A percentile compares a stretch with the other conserved stretches of the same genome.
phyloP scores from a whole-genome alignment of 371 early-diverging fungal species.

The Spraguea lophii region DNA sequence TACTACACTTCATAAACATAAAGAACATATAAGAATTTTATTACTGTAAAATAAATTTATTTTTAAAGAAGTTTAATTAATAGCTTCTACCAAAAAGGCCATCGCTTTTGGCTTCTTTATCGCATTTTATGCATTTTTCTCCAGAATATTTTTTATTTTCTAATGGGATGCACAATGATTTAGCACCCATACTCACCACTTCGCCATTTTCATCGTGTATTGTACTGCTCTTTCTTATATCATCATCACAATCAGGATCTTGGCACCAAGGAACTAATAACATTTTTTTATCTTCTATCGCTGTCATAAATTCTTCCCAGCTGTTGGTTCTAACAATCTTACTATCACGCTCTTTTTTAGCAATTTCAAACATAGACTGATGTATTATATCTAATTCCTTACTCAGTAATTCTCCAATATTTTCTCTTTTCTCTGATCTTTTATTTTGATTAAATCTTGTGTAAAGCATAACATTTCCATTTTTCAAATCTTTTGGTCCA shows the following conservation, averaged over 20 bases:
- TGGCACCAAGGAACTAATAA: constrained; percentile 89
- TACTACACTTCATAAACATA: no score
- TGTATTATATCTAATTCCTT: constrained; percentile 65
- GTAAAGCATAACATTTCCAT: constrained; percentile 57
- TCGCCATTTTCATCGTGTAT: constrained; percentile 38
- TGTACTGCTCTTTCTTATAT: constrained; percentile 72
- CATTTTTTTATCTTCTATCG: constrained; percentile 65
- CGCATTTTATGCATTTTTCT: constrained; percentile 60
- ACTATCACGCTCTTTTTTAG: constrained; percentile 58
- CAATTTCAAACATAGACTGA: constrained; percentile 65
- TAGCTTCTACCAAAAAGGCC: constrained; percentile 73
- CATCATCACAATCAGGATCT: constrained; percentile 68
- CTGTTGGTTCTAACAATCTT: constrained; percentile 55
- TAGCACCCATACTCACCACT: constrained; percentile 91
- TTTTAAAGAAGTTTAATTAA: constrained; percentile 43
- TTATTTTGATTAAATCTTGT: constrained; percentile 65
- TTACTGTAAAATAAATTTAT: not conserved
- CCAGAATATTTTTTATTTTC: constrained; percentile 54
- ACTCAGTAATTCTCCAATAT: constrained; percentile 50
- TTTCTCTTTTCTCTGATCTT: constrained; percentile 48
- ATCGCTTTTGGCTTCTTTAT: constrained; percentile 56
- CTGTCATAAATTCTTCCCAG: constrained; percentile 74
- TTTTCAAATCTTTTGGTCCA: constrained; percentile 79
- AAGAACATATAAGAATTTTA: no score
- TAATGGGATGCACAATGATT: constrained; percentile 92